Evolutionary conservation across 176 grass and related monocot genomes (phyloP).

Genomic region (Juncus effusus): DNA sequence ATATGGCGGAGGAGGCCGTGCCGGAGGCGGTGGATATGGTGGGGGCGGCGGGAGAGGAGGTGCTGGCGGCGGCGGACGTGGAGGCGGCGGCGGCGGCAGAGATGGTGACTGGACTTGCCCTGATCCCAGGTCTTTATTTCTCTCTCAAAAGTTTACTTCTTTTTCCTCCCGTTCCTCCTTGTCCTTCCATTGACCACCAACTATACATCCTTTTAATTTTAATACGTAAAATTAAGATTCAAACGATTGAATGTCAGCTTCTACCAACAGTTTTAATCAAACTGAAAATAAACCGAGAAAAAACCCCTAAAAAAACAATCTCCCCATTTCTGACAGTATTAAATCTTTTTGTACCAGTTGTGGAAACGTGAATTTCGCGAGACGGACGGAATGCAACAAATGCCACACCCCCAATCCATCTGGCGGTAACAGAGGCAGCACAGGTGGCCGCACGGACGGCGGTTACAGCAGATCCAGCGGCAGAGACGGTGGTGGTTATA

Average conservation of each 20-base stretch:
- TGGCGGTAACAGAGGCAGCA: slow-evolving; percentile 39
- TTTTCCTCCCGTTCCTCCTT: not conserved
- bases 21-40: not conserved
- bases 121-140: slow-evolving; percentile 26
- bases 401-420: slow-evolving; percentile 60
- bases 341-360: slow-evolving; percentile 49
- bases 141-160: not conserved
- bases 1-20: slow-evolving; percentile 7
- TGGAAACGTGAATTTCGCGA: slow-evolving; percentile 94
- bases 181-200: not conserved
- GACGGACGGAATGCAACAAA: slow-evolving; percentile 94
- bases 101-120: slow-evolving; percentile 27
- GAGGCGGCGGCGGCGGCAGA: slow-evolving; percentile 3
- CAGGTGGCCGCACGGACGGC: slow-evolving; percentile 40
- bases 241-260: not conserved
- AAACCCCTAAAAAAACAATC: not conserved
- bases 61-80: not conserved
- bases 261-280: not conserved
- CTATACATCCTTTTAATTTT: not conserved
- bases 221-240: not conserved
- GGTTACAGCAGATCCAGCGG: slow-evolving; percentile 50
- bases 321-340: slow-evolving; percentile 12
- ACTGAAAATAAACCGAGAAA: not conserved
- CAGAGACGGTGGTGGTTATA: slow-evolving; percentile 50
- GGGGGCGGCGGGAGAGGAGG: not conserved